A percentile compares a stretch with the other conserved stretches of the same genome.
Evolutionary conservation across 148 eudicot genomes (phyloP).

Genomic region (Rhododendron mucronatum): DNA sequence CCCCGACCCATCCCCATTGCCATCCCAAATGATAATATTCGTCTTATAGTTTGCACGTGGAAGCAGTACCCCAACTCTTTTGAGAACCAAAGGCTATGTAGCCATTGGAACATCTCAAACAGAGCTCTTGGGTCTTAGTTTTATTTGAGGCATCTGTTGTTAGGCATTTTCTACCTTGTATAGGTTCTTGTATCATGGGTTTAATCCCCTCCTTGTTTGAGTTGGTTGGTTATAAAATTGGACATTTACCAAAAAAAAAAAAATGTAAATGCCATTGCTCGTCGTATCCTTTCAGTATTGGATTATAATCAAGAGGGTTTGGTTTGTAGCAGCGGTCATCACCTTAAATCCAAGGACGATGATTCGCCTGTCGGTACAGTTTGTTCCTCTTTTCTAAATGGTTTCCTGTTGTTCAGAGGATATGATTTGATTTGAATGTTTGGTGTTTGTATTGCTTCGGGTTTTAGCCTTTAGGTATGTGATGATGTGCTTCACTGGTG

Average conservation of each 20-base stretch:
- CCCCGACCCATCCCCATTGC: too few species aligned
- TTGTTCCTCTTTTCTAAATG: slow-evolving; percentile 6
- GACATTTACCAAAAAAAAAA: background rate
- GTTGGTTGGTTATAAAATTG: too few species aligned
- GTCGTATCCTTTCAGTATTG: background rate
- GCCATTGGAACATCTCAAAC: too few species aligned
- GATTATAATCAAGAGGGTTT: background rate
- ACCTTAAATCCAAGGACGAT: background rate
- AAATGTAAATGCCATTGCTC: background rate
- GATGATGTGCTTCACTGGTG: background rate
- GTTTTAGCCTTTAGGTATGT: background rate
- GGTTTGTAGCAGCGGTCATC: background rate
- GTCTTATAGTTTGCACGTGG: too few species aligned
- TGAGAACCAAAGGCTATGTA: too few species aligned
- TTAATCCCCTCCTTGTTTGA: too few species aligned
- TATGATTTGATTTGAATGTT: background rate
- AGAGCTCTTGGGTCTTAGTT: too few species aligned
- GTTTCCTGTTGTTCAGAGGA: slow-evolving; percentile 6
- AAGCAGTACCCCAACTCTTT: too few species aligned
- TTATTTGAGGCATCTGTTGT: too few species aligned
- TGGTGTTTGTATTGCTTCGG: background rate
- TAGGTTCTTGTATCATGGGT: too few species aligned
- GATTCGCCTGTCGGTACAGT: background rate
- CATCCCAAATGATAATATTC: too few species aligned
- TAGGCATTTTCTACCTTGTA: too few species aligned